These are phyloP conservation scores for Aspergillus pseudoterreus DNA, from an alignment of 2,329 filamentous ascomycete genomes.

Conservation along the genomic window DNA sequence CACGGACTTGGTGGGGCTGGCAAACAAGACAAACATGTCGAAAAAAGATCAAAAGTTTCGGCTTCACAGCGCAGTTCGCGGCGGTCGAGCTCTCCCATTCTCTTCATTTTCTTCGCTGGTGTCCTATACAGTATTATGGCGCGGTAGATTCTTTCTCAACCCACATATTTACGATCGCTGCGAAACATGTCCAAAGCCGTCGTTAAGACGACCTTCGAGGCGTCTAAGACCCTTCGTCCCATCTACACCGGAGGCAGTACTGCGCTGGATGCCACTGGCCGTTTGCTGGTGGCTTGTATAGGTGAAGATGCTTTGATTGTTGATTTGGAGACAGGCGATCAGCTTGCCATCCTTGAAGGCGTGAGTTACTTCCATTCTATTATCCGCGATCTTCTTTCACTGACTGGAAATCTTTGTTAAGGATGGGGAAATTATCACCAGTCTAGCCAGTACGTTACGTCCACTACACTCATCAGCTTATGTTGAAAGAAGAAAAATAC, in stretches of 20 bases:
- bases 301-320: constrained; percentile 89
- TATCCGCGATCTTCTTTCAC: constrained; percentile 5
- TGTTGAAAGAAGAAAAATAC: not conserved
- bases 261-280: constrained; percentile 74
- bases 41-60: constrained; percentile 37
- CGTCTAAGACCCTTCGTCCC: constrained; percentile 76
- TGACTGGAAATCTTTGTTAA: constrained; percentile 30
- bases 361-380: constrained; percentile 49
- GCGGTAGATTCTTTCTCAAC: constrained; percentile 9
- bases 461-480: not conserved
- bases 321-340: constrained; percentile 74
- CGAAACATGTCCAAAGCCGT: constrained; percentile 49
- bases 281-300: constrained; percentile 81
- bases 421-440: constrained; percentile 60
- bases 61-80: constrained; percentile 11
- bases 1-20: constrained; percentile 31
- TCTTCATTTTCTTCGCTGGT: constrained; percentile 4
- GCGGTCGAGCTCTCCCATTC: constrained; percentile 3
- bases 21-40: constrained; percentile 32
- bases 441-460: constrained; percentile 37
- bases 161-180: not conserved
- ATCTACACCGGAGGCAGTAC: constrained; percentile 92
- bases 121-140: constrained; percentile 17
- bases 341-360: constrained; percentile 82
- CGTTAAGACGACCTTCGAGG: constrained; percentile 84